A percentile compares a stretch with the other conserved stretches of the same genome.
phyloP scores from a whole-genome alignment of 805 yeast genomes.

The Candida chilensis region DNA sequence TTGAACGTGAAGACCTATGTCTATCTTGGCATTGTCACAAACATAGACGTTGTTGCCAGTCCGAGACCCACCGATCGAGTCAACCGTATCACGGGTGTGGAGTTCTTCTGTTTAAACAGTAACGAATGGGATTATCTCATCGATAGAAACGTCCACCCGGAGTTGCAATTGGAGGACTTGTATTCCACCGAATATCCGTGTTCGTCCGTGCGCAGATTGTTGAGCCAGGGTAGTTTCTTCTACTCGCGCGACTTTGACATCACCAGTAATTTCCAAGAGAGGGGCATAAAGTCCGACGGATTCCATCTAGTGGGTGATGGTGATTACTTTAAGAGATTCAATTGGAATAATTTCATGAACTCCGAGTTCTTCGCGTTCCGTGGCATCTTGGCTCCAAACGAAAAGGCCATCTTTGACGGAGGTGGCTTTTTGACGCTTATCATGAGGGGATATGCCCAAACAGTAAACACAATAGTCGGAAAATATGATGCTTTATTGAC shows the following conservation, averaged over 20 bases:
- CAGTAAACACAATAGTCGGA: slow-evolving; percentile 23
- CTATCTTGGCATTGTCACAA: slow-evolving; percentile 51
- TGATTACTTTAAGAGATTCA: slow-evolving; percentile 33
- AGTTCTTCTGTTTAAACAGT: slow-evolving; percentile 54
- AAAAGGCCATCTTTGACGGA: slow-evolving; percentile 29
- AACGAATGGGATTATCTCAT: slow-evolving; percentile 48
- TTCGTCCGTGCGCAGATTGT: slow-evolving; percentile 30
- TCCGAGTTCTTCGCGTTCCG: slow-evolving; percentile 36
- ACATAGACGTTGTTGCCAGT: slow-evolving; percentile 45
- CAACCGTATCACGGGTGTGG: slow-evolving; percentile 46
- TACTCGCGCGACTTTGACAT: slow-evolving; percentile 39
- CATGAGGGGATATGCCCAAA: slow-evolving; percentile 42
- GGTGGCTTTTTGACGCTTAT: slow-evolving; percentile 39
- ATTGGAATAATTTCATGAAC: slow-evolving; percentile 44
- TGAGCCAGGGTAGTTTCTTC: slow-evolving; percentile 38
- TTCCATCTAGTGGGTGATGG: slow-evolving; percentile 19
- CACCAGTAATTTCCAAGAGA: slow-evolving; percentile 31
- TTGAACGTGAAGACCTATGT: slow-evolving; percentile 42
- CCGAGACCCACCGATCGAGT: slow-evolving; percentile 48
- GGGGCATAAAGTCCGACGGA: slow-evolving; percentile 19
- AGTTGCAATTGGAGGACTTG: too few relatives aligned
- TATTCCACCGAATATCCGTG: slow-evolving; percentile 23
- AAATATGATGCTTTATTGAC: slow-evolving; percentile 31
- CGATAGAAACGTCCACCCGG: too few relatives aligned
- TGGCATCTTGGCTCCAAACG: slow-evolving; percentile 27